Conservation (phyloP, 129 eudicot species). For the Calendula officinalis region DNA sequence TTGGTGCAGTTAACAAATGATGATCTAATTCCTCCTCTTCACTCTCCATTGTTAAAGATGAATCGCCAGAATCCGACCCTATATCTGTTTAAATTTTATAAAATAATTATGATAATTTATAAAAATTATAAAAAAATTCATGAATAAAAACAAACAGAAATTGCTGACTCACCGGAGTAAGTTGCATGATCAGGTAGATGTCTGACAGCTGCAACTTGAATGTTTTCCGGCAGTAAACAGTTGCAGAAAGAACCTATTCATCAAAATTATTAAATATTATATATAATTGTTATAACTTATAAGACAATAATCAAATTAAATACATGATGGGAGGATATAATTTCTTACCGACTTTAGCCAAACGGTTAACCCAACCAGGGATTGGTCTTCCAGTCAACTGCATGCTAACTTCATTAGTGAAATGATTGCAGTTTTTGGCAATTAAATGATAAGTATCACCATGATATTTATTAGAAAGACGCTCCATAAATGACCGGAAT, state of each 20-base stretch:
- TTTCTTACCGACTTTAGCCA: slow-evolving; percentile 80
- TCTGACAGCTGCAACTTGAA: slow-evolving; percentile 72
- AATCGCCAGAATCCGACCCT: slow-evolving; percentile 50
- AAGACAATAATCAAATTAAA: neutral
- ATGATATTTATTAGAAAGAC: slow-evolving; percentile 61
- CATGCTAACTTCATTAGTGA: slow-evolving; percentile 73
- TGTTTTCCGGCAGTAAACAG: slow-evolving; percentile 83
- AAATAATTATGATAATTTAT: no score
- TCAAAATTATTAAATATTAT: neutral
- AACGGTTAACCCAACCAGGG: slow-evolving; percentile 96
- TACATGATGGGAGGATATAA: slow-evolving; percentile 5
- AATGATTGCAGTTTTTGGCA: slow-evolving; percentile 92
- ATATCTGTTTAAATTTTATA: slow-evolving; percentile 37
- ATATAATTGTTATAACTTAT: neutral
- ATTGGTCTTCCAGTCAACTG: slow-evolving; percentile 78
- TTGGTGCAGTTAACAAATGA: slow-evolving; percentile 55
- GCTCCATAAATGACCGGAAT: slow-evolving; percentile 70
- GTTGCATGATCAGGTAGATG: slow-evolving; percentile 66
- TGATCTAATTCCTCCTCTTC: slow-evolving; percentile 77
- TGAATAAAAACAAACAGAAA: neutral
- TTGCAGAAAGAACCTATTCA: slow-evolving; percentile 86
- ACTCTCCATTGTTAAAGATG: slow-evolving; percentile 52
- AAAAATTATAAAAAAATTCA: neutral
- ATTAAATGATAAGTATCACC: slow-evolving; percentile 83
- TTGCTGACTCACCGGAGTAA: slow-evolving; percentile 48